Evolutionary conservation across 352 stramenopile genomes (phyloP).

Genomic region (Phytophthora foliorum): DNA sequence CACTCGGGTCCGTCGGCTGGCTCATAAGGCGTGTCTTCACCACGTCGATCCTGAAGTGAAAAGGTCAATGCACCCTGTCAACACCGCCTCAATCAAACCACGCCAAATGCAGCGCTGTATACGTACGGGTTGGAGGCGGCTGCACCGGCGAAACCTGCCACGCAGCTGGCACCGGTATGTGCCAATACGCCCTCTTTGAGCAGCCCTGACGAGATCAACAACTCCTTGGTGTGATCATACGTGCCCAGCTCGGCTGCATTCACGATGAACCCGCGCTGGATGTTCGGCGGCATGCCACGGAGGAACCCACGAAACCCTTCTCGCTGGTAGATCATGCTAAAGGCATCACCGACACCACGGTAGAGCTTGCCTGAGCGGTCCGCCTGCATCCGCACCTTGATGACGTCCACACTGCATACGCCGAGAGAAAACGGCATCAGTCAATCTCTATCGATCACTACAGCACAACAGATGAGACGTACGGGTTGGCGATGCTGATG

Average conservation of each 20-base stretch:
- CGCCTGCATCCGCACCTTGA: constrained; percentile 91
- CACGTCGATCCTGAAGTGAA: constrained; percentile 70
- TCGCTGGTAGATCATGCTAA: constrained; percentile 76
- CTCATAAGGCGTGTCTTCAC: constrained; percentile 90
- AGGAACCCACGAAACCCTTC: constrained; percentile 81
- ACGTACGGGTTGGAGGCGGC: constrained; percentile 82
- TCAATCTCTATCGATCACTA: constrained; percentile 8
- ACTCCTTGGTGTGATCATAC: constrained; percentile 90
- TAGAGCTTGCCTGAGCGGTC: constrained; percentile 78
- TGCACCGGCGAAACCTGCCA: constrained; percentile 82
- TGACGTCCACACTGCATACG: constrained; percentile 78
- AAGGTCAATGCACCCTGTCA: constrained; percentile 10
- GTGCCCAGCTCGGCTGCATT: constrained; percentile 88
- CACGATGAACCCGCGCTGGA: constrained; percentile 88
- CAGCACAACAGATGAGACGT: constrained; percentile 34
- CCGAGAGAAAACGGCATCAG: constrained; percentile 16
- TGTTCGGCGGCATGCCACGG: constrained; percentile 86
- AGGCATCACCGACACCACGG: constrained; percentile 71
- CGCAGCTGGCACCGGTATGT: constrained; percentile 78
- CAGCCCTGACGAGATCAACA: constrained; percentile 71
- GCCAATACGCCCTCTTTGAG: constrained; percentile 71
- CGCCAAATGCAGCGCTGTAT: not conserved
- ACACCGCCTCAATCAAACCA: not conserved
- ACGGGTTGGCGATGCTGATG: constrained; percentile 89
- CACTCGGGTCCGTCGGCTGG: constrained; percentile 67